phyloP scores from a whole-genome alignment of 352 stramenopile species.

The Globisporangium parvum region DNA sequence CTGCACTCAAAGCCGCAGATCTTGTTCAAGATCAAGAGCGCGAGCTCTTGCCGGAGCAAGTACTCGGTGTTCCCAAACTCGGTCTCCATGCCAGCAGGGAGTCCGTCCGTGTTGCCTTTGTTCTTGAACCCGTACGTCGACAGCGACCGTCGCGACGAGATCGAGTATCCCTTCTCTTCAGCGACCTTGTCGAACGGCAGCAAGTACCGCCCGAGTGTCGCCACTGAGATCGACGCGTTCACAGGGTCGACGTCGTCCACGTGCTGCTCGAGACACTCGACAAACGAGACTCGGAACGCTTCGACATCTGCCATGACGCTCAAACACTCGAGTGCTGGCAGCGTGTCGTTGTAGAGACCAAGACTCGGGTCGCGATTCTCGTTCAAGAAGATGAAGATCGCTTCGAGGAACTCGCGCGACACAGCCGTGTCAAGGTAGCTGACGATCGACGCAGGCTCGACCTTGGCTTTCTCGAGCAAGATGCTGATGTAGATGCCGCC shows the following conservation, averaged over 20 bases:
- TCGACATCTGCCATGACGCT: slow-evolving; percentile 62
- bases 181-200: slow-evolving; percentile 55
- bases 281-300: slow-evolving; percentile 43
- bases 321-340: slow-evolving; percentile 64
- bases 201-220: slow-evolving; percentile 68
- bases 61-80: slow-evolving; percentile 82
- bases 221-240: slow-evolving; percentile 66
- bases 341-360: slow-evolving; percentile 72
- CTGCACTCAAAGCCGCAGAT: slow-evolving; percentile 68
- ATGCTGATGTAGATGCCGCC: slow-evolving; percentile 68
- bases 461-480: slow-evolving; percentile 49
- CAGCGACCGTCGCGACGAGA: slow-evolving; percentile 67
- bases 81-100: slow-evolving; percentile 37
- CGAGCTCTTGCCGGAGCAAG: slow-evolving; percentile 65
- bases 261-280: slow-evolving; percentile 61
- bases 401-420: slow-evolving; percentile 50
- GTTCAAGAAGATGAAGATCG: slow-evolving; percentile 72
- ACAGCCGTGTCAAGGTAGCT: slow-evolving; percentile 51
- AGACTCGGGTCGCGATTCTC: slow-evolving; percentile 69
- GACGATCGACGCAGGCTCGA: slow-evolving; percentile 31
- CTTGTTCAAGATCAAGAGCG: slow-evolving; percentile 74
- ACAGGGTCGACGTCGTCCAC: slow-evolving; percentile 55
- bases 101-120: slow-evolving; percentile 25
- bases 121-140: slow-evolving; percentile 76
- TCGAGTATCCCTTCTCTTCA: slow-evolving; percentile 51